Conservation (phyloP, 2,329 filamentous ascomycete species). For the Penicillium sp. region DNA sequence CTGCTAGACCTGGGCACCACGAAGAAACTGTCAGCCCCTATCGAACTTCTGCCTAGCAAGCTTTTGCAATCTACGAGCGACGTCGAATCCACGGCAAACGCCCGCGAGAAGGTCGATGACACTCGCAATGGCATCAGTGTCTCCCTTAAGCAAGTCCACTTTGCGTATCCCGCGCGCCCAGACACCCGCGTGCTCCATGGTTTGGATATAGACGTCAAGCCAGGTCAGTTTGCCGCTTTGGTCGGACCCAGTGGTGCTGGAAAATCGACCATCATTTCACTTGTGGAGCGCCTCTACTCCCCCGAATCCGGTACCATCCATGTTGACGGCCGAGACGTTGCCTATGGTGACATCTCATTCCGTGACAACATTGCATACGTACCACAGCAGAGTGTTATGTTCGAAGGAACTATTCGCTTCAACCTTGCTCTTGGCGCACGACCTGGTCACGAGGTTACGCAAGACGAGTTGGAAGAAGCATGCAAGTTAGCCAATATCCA, state of each 20-base stretch:
- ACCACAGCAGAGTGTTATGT: constrained; percentile 40
- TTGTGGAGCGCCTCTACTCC: constrained; percentile 48
- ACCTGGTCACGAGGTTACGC: constrained; percentile 47
- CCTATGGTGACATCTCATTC: constrained; percentile 31
- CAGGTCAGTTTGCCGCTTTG: constrained; percentile 38
- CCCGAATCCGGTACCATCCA: constrained; percentile 43
- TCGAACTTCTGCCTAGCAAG: not conserved
- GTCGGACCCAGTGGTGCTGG: constrained; percentile 63
- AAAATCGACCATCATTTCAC: constrained; percentile 57
- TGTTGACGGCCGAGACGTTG: constrained; percentile 44
- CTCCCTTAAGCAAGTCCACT: constrained; percentile 51
- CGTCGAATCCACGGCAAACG: not conserved
- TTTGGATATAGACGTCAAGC: constrained; percentile 46
- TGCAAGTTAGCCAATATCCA: constrained; percentile 62
- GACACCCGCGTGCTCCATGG: constrained; percentile 50
- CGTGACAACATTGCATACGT: constrained; percentile 40
- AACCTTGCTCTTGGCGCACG: constrained; percentile 39
- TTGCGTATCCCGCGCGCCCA: constrained; percentile 58
- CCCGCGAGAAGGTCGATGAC: not conserved
- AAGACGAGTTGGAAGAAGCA: constrained; percentile 56
- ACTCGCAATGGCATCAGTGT: constrained; percentile 35
- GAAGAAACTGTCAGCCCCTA: constrained; percentile 4
- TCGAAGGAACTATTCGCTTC: constrained; percentile 40
- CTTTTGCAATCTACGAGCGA: not conserved
- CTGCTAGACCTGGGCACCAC: constrained; percentile 28